Evolutionary conservation across 192 early-diverging fungal genomes (phyloP).

Genomic region (Umbelopsis isabellina): DNA sequence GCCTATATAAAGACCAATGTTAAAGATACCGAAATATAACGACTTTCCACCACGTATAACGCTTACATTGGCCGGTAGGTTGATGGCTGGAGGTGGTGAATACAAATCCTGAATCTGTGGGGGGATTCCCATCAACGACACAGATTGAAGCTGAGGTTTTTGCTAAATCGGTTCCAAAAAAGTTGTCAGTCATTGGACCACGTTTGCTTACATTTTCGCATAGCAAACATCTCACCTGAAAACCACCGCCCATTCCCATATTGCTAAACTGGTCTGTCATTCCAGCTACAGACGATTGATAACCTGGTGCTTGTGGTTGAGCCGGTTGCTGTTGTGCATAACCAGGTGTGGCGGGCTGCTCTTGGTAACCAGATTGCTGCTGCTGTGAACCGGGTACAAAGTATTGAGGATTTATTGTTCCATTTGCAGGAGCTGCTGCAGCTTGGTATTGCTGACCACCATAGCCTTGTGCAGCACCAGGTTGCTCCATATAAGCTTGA

Average conservation of each 20-base stretch:
- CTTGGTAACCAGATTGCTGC: slow-evolving; percentile 36
- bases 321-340: slow-evolving; percentile 24
- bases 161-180: slow-evolving; percentile 9
- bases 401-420: slow-evolving; percentile 13
- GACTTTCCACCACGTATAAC: not conserved
- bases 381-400: slow-evolving; percentile 35
- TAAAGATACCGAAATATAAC: not conserved
- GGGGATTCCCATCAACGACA: slow-evolving; percentile 54
- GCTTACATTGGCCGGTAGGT: slow-evolving; percentile 56
- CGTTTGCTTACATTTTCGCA: slow-evolving; percentile 27
- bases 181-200: slow-evolving; percentile 30
- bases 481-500: slow-evolving; percentile 44
- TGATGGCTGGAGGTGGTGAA: slow-evolving; percentile 49
- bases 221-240: slow-evolving; percentile 32
- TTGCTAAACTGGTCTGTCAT: slow-evolving; percentile 44
- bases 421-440: slow-evolving; percentile 24
- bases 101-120: slow-evolving; percentile 52
- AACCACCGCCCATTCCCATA: slow-evolving; percentile 29
- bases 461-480: slow-evolving; percentile 25
- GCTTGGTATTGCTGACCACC: slow-evolving; percentile 38
- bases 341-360: slow-evolving; percentile 29
- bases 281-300: slow-evolving; percentile 20
- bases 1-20: slow-evolving; percentile 24
- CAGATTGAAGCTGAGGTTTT: slow-evolving; percentile 35
- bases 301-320: slow-evolving; percentile 19